Evolutionary conservation across 495 filamentous ascomycete species (phyloP).

Genomic region (Articulospora tetracladia): DNA sequence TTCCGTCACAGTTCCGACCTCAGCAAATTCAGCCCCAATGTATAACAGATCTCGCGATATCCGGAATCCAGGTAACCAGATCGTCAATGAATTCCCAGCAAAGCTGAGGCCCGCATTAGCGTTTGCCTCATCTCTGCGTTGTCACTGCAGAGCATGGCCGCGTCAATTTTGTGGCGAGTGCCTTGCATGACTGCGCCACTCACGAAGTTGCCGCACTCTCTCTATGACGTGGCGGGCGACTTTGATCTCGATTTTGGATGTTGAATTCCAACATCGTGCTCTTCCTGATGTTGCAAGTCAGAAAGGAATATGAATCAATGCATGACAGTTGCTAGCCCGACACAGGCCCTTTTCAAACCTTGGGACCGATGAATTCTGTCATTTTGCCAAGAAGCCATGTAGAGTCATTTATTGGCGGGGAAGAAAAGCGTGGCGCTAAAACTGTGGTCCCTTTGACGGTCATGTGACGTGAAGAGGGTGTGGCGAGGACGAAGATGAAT

Average conservation of each 20-base stretch:
- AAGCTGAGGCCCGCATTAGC: conserved; percentile 25
- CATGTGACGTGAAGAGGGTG: background rate
- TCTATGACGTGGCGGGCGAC: conserved; percentile 21
- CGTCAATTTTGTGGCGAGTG: conserved; percentile 19
- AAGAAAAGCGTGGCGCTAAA: background rate
- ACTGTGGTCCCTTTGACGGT: background rate
- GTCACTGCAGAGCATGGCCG: conserved; percentile 4
- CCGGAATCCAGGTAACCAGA: conserved; percentile 1
- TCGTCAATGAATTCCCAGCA: conserved; percentile 9
- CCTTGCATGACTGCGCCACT: conserved; percentile 21
- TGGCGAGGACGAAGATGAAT: background rate
- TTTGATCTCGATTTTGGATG: background rate
- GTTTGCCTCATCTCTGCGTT: conserved; percentile 14
- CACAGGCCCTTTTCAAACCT: background rate
- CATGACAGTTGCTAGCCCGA: background rate
- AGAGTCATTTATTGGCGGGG: background rate
- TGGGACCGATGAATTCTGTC: background rate
- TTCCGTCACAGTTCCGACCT: background rate
- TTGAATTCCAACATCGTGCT: background rate
- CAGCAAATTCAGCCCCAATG: background rate
- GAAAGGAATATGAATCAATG: background rate
- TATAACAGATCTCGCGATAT: background rate
- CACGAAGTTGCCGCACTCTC: background rate
- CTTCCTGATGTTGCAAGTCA: background rate
- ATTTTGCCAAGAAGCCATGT: background rate